These are phyloP conservation scores for sunflower (Helianthus annuus) DNA, from an alignment of 129 eudicot species.

Conservation along the genomic window DNA sequence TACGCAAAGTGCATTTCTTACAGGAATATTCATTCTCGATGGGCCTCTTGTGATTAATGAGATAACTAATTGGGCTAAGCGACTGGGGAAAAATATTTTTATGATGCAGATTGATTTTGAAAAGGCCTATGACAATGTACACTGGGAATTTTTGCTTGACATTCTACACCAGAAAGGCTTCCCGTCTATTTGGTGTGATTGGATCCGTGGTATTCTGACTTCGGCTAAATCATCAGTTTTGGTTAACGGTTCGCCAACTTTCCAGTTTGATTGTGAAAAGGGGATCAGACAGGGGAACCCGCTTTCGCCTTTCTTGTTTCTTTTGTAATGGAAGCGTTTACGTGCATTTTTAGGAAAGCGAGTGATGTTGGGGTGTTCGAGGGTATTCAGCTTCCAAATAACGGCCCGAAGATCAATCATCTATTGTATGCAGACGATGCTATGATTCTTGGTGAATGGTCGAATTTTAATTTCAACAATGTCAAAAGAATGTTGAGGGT, in stretches of 20 bases:
- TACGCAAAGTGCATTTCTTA: not conserved
- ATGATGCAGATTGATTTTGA: not conserved
- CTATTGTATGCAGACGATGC: too few relatives aligned
- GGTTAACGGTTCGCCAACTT: not conserved
- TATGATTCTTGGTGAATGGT: too few relatives aligned
- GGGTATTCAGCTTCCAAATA: too few relatives aligned
- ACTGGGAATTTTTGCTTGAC: not conserved
- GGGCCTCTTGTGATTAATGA: not conserved
- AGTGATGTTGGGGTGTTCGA: too few relatives aligned
- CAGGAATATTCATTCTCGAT: not conserved
- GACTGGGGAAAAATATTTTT: not conserved
- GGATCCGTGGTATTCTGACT: not conserved
- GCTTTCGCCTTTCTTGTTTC: not conserved
- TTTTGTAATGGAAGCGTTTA: not conserved
- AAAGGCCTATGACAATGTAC: not conserved
- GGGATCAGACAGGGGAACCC: not conserved
- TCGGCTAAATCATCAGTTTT: not conserved
- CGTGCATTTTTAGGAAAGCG: too few relatives aligned
- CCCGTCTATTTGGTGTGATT: not conserved
- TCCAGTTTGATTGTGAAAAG: not conserved
- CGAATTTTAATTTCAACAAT: too few relatives aligned
- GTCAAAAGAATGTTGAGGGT: too few relatives aligned
- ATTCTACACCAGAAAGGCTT: not conserved
- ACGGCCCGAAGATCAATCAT: too few relatives aligned
- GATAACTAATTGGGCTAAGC: not conserved